A percentile compares a stretch with the other conserved stretches of the same genome.
phyloP scores from a whole-genome alignment of 2,329 filamentous ascomycete species.

The Aspergillus novoparasiticus region DNA sequence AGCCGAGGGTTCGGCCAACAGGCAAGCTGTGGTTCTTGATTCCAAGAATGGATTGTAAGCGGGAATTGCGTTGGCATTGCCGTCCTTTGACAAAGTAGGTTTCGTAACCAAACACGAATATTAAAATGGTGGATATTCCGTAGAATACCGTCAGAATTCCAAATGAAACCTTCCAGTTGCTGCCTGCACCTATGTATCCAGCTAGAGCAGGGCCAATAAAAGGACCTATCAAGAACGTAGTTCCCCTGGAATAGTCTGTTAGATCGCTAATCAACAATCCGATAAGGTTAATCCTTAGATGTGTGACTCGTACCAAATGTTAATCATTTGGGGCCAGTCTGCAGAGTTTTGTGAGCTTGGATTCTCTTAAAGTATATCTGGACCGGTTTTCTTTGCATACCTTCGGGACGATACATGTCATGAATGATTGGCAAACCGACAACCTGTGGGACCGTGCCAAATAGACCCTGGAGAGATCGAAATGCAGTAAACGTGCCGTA shows the following conservation, averaged over 20 bases:
- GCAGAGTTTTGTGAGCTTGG: neutral
- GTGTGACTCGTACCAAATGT: neutral
- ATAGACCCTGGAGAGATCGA: constrained; percentile 41
- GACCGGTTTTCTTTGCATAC: constrained; percentile 12
- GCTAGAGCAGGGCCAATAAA: constrained; percentile 41
- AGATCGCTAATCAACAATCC: neutral
- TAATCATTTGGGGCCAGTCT: neutral
- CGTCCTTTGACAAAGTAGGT: neutral
- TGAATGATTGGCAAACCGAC: constrained; percentile 44
- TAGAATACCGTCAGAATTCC: constrained; percentile 40
- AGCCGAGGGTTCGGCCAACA: constrained; percentile 26
- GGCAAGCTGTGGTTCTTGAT: constrained; percentile 33
- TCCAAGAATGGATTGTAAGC: constrained; percentile 32
- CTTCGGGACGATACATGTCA: constrained; percentile 38
- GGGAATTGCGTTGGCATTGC: constrained; percentile 13
- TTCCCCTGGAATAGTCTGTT: neutral
- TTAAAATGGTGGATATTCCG: constrained; percentile 11
- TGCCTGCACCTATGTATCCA: constrained; percentile 39
- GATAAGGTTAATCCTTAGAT: neutral
- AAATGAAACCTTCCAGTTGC: constrained; percentile 37
- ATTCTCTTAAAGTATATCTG: neutral
- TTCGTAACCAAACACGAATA: neutral
- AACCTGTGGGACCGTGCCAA: constrained; percentile 44
- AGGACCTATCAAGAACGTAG: constrained; percentile 37
- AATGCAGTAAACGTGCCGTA: constrained; percentile 45